Evolutionary conservation across 2,329 filamentous ascomycete genomes (phyloP), one percentile per base, ranked within the genome.

Genomic region (Dothideomycetidae sp.): DNA sequence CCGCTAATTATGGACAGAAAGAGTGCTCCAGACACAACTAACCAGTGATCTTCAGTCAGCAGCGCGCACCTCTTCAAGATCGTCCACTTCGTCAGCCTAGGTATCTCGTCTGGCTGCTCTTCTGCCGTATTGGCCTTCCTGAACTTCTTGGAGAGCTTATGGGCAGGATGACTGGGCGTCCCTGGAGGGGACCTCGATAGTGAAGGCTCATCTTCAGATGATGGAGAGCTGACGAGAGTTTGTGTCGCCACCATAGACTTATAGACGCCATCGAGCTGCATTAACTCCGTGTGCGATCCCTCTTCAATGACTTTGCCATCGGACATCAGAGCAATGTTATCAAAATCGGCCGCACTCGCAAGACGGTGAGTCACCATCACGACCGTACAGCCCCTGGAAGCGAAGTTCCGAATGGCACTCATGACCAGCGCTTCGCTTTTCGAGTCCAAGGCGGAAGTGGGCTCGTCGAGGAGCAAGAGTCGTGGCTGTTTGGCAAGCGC

Each of bases 301-400:
- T 63, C 60, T 53, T 80, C 74, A 1, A 73, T 59, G 15, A 79
- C 68, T n/a, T 55, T 69, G 17, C 77, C 73, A 42, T 78, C 71
- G 10, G 77, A 76, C 37, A 88, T 70, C 1, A 88, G 79, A 45
- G 81, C 82, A 23, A 86, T 84, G n/a, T 77, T 62, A 52, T 88
- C 75, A 1, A 82, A 79, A 46, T 84, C 79, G 53, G 81, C 78
- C 10, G 86, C 75, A 2, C 79, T 88, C 0, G 78, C 78, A 23
- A 88, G 63, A 10, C 81, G 67, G 53, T 88, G 82, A 0, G 82
- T 81, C 12, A 90, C 79, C 15, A 81, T 57, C 35, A 57, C 76
- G 1, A 90, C 66, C 42, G 81, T 81, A 1, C 81, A 71, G 35
- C 62, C 59, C 10, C 51, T 50, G 17, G 52, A 50, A 1, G 59